Base-by-base conservation (phyloP, 2,329 filamentous ascomycete genomes). In the Aspergillus sp. region DNA sequence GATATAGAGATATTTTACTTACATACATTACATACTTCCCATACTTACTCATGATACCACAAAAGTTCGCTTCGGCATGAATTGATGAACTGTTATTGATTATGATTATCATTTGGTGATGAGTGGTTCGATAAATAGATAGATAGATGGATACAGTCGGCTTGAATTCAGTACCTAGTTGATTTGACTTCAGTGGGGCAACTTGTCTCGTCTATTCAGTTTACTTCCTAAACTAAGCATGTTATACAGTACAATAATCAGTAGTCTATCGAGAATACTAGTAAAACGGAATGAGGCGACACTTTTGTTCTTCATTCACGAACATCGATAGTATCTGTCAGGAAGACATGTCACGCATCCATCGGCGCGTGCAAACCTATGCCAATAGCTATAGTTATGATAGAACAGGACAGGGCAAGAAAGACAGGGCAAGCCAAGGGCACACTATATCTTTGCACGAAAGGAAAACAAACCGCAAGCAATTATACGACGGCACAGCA, bases 1-100 rank as follows among this genome's bases (percentile, higher is more conserved):
- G 23, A 30, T 27, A 50, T 17, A 17, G 47, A 30, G 15, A 30
- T 27, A 30, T 27, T 30, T 44, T 44, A 36, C 32, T 36, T 36
- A 36, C 32, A 36, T 44, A 44, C 41, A 44, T 44, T 42, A 32
- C 27, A 32, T 50, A 30, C 23, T 27, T 30, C 25, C 21, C 19
- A 4, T 44, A 44, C 41, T 44, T 49, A 30, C 47, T 50, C 25
- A 68, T 69, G 67, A 69, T 71, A 70, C 70, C 67, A 70, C 66
- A 68, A 64, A 64, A 60, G 47, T 66, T 36, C 47, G 30, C 51
- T 55, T 59, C 61, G 60, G 32, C 58, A 67, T 68, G 66, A 65
- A 59, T 65, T 68, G 60, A 68, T 67, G 66, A 68, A 58, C 59
- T 59, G 60, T 61, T 41, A 19, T 42, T n/a, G 53, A 44, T 55